Evolutionary conservation across 495 filamentous ascomycete species (phyloP), one percentile per base, ranked within the genome.

Genomic region (Tuber magnatum): DNA sequence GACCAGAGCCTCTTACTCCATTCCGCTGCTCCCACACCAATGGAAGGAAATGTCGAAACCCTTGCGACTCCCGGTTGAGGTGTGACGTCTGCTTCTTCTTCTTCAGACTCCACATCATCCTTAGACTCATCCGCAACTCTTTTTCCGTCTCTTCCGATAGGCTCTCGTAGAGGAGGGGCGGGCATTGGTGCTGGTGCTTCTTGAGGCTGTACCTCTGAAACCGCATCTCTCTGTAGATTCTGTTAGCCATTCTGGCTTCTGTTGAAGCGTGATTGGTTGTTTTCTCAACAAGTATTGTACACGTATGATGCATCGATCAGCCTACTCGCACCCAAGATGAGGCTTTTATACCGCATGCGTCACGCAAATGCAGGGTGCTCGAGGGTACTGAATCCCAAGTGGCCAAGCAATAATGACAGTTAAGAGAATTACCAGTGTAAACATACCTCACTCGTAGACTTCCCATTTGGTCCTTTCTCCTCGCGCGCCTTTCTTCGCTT

Each of bases 51-150:
- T 79, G 48, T 72, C 41, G 35, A 44, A 65, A 48, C 46, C 68
- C 51, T 72, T 75, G 61, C 71, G 41, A 40, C 70, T 73, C 28
- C 56, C 3, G 28, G 56, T 20, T 65, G 56, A 65, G 56, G 24
- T 39, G 70, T 73, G 70, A 75, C 73, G 42, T 79, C 70, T 70
- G 70, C 70, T 35, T 79, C 68, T 42, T 79, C 68, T 42, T 71
- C 73, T 38, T 79, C 77, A 51, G 78, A 76, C 35, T 78, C 43
- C 22, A 78, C 77, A 56, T 74, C 77, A 39, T 73, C 68, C 12
- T 78, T 77, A 61, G 48, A 39, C 71, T 79, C 75, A 32, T 76
- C 69, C 18, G 72, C 48, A 68, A 75, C 77, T 35, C 56, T 35
- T 20, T 28, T 51, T 75, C 51, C 18, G 32, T 70, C 10, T 28